Evolutionary conservation across 371 early-diverging fungal species (phyloP).

Genomic region (Zopfochytrium polystomum): DNA sequence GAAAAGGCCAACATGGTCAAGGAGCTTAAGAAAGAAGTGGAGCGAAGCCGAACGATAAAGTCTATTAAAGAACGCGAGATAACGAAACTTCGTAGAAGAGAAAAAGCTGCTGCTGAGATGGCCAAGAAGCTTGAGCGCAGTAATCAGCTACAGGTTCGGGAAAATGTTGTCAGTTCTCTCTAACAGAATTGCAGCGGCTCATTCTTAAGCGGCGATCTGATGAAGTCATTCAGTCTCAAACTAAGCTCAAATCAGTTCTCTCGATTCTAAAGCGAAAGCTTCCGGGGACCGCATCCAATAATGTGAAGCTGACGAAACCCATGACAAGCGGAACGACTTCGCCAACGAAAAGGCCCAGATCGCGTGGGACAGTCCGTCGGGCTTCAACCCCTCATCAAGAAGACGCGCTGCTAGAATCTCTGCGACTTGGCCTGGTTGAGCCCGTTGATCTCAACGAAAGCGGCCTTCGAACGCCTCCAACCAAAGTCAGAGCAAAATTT

Average conservation of each 20-base stretch:
- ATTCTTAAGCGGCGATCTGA: conserved; percentile 38
- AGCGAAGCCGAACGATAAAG: conserved; percentile 64
- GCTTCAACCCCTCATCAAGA: conserved; percentile 7
- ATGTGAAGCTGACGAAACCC: not conserved
- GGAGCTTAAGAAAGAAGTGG: conserved; percentile 73
- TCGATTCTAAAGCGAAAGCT: conserved; percentile 45
- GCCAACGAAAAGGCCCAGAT: conserved; percentile 16
- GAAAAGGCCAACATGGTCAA: conserved; percentile 80
- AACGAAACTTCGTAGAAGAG: conserved; percentile 65
- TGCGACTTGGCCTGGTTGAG: conserved; percentile 9
- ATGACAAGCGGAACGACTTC: conserved; percentile 1
- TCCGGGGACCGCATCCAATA: conserved; percentile 4
- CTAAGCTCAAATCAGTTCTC: conserved; percentile 54
- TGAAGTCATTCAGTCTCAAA: conserved; percentile 49
- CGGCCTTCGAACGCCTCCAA: conserved; percentile 20
- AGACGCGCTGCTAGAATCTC: conserved; percentile 5
- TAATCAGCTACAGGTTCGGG: conserved; percentile 60
- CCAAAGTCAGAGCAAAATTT: conserved; percentile 40
- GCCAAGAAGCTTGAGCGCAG: conserved; percentile 66
- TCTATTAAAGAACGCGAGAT: conserved; percentile 69
- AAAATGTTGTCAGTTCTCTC: not conserved
- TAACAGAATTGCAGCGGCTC: conserved; percentile 22
- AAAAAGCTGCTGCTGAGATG: conserved; percentile 62
- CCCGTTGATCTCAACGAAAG: not conserved
- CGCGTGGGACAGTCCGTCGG: conserved; percentile 2